A percentile compares a stretch with the other conserved stretches of the same genome.
Conservation (phyloP, 1,284 basidiomycete genomes). For the Ganoderma lucidum region DNA sequence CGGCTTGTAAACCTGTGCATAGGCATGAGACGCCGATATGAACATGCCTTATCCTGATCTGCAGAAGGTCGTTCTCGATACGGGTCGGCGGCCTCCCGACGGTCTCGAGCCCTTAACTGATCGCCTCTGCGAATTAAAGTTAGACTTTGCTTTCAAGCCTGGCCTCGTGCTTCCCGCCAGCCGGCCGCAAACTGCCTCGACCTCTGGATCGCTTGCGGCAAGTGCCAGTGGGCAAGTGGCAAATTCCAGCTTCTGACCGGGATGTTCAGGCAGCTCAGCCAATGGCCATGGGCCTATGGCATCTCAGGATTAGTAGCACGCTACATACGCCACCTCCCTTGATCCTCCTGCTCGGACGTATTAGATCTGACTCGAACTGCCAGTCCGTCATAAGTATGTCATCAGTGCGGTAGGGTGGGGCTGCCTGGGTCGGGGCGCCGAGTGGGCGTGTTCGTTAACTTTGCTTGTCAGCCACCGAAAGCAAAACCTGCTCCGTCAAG, state of each 20-base stretch:
- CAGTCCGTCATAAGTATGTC: not conserved
- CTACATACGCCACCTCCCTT: constrained; percentile 10
- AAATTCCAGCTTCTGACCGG: not conserved
- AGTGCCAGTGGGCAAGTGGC: constrained; percentile 3
- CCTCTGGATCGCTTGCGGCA: not conserved
- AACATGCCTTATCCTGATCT: constrained; percentile 17
- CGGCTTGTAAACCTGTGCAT: constrained; percentile 19
- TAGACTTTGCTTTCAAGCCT: constrained; percentile 17
- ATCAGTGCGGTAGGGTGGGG: constrained; percentile 9
- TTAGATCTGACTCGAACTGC: not conserved
- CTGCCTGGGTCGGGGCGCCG: constrained; percentile 11
- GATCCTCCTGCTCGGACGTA: constrained; percentile 8
- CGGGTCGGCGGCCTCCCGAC: not conserved
- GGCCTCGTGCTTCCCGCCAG: constrained; percentile 8
- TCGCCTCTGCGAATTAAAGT: constrained; percentile 16
- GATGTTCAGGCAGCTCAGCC: not conserved
- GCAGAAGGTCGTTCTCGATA: constrained; percentile 6
- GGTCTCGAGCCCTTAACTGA: constrained; percentile 5
- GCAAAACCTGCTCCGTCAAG: not conserved
- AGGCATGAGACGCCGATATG: constrained; percentile 24
- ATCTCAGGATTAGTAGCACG: not conserved
- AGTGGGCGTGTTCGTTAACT: constrained; percentile 16
- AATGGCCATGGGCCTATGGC: not conserved
- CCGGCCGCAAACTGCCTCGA: not conserved
- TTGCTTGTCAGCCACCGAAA: constrained; percentile 2